Evolutionary conservation across 306 rosid genomes (phyloP).

Genomic region (Ormosia emarginata): DNA sequence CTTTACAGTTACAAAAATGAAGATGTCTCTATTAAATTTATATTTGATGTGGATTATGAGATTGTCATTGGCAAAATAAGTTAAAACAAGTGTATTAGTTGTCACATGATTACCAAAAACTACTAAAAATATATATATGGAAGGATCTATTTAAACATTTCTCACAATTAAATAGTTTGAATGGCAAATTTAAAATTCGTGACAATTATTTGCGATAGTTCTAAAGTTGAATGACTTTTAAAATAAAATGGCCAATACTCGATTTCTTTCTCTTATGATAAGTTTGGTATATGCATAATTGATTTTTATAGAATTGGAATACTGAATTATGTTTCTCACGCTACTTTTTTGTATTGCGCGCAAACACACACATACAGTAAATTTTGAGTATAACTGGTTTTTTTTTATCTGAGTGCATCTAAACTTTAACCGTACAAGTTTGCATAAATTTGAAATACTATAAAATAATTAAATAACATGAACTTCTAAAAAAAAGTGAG

Average conservation of each 20-base stretch:
- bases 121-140: too few relatives aligned
- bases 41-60: neutral
- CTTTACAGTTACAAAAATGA: neutral
- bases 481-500: neutral
- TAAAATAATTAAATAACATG: neutral
- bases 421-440: neutral
- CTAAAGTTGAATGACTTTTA: neutral
- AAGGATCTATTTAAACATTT: too few relatives aligned
- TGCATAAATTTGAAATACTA: neutral
- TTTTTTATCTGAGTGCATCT: neutral
- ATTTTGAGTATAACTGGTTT: neutral
- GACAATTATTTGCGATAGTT: neutral
- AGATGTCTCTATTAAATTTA: neutral
- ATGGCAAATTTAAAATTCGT: neutral
- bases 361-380: too few relatives aligned
- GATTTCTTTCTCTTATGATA: too few relatives aligned
- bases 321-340: too few relatives aligned
- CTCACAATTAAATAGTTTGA: too few relatives aligned
- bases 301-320: too few relatives aligned
- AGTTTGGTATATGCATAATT: too few relatives aligned
- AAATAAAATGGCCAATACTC: too few relatives aligned
- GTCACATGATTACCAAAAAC: neutral
- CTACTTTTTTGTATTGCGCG: too few relatives aligned
- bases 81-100: neutral
- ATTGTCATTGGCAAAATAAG: neutral